phyloP scores from a whole-genome alignment of 768 basidiomycete genomes.

The Termitomyces sp. region DNA sequence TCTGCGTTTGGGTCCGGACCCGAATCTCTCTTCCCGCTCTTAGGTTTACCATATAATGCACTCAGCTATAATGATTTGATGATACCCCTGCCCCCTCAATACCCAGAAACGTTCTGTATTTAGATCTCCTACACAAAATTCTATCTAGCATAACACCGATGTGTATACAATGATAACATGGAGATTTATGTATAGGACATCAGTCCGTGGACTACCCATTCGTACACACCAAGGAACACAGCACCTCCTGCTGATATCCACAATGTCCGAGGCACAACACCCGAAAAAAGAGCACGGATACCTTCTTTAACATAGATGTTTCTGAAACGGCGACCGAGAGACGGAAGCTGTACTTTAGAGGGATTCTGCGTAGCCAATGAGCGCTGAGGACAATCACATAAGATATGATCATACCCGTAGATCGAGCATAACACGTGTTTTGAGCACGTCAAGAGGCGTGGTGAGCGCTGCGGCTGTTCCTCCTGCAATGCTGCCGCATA shows the following conservation, averaged over 20 bases:
- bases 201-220: conserved; percentile 61
- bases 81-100: background rate
- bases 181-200: conserved; percentile 18
- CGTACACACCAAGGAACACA: conserved; percentile 96
- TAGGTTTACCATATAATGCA: no score
- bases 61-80: background rate
- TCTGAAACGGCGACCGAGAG: conserved; percentile 48
- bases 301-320: conserved; percentile 76
- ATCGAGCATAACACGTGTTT: conserved; percentile 96
- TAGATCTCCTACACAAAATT: no score
- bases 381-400: background rate
- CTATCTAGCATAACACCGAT: background rate
- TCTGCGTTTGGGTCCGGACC: conserved; percentile 24
- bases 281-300: conserved; percentile 69
- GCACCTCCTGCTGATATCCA: conserved; percentile 98
- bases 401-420: conserved; percentile 48
- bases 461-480: conserved; percentile 86
- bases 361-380: conserved; percentile 33
- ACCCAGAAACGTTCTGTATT: background rate
- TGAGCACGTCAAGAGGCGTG: conserved; percentile 93
- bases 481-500: conserved; percentile 89
- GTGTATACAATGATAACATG: background rate
- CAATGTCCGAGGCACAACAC: conserved; percentile 84
- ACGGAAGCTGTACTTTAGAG: conserved; percentile 42
- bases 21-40: background rate